Conservation (phyloP, 164 flowering plant species). For the Annona squamosa region DNA sequence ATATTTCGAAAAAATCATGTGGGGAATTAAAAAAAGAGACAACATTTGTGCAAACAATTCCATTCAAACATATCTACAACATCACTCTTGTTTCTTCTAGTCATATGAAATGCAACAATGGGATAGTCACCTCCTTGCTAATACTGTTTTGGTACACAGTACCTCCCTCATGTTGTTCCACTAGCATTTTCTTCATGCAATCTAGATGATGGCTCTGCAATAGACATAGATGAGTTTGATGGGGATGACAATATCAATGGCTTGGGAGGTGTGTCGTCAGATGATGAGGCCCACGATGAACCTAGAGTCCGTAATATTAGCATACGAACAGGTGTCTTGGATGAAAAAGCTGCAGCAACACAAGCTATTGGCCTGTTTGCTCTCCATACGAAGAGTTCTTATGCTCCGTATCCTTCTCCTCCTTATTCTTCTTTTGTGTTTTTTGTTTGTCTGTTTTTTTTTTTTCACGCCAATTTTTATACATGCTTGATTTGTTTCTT, state of each 20-base stretch:
- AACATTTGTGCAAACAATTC: no score
- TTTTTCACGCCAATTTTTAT: neutral
- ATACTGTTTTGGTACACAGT: constrained; percentile 37
- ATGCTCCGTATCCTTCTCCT: constrained; percentile 81
- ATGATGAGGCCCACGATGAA: constrained; percentile 94
- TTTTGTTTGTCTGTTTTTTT: neutral
- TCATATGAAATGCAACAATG: neutral
- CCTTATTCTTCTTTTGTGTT: constrained; percentile 62
- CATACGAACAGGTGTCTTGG: constrained; percentile 93
- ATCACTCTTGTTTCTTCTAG: neutral
- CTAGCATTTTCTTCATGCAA: constrained; percentile 87
- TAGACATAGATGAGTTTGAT: constrained; percentile 82
- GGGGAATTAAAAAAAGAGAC: no score
- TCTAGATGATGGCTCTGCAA: constrained; percentile 95
- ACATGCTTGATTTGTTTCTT: constrained; percentile 22
- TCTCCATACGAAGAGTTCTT: constrained; percentile 64
- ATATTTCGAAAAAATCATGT: no score
- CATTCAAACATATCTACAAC: neutral
- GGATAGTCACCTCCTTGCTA: neutral
- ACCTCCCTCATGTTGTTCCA: constrained; percentile 90
- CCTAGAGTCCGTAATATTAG: constrained; percentile 91
- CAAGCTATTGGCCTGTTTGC: constrained; percentile 96
- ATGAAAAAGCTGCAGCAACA: constrained; percentile 99
- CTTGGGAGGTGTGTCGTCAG: constrained; percentile 91
- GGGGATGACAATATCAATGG: constrained; percentile 63